A percentile compares a stretch with the other conserved stretches of the same genome.
Conservation (phyloP, 2,329 filamentous ascomycete genomes). For the Macroventuria anomochaeta region DNA sequence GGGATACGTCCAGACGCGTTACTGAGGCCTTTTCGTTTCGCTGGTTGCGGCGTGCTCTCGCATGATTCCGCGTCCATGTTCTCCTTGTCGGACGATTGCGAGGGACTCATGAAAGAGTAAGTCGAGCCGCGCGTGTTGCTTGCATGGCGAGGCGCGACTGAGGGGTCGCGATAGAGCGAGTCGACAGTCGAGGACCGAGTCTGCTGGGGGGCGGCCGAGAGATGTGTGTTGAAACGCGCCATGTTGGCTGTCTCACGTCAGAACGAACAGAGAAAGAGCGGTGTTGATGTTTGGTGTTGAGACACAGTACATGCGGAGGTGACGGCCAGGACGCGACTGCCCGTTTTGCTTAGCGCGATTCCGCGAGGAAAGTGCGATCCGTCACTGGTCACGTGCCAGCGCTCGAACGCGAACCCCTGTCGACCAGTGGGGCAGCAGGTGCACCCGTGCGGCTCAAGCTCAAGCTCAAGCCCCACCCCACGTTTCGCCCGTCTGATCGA, state of each 20-base stretch:
- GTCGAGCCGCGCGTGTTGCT: constrained; percentile 32
- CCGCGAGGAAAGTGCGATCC: constrained; percentile 23
- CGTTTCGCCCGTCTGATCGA: constrained; percentile 12
- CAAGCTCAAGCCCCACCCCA: constrained; percentile 11
- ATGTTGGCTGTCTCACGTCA: constrained; percentile 25
- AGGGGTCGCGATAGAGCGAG: constrained; percentile 49
- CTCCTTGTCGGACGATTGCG: constrained; percentile 53
- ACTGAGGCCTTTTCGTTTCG: constrained; percentile 55
- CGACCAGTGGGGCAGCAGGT: not conserved
- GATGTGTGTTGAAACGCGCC: constrained; percentile 47
- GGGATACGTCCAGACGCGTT: constrained; percentile 40
- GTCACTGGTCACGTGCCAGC: constrained; percentile 29
- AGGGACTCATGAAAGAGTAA: constrained; percentile 44
- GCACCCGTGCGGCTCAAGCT: constrained; percentile 1
- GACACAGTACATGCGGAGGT: not conserved
- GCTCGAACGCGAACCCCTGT: constrained; percentile 31
- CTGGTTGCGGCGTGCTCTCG: constrained; percentile 33
- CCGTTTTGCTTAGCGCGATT: constrained; percentile 28
- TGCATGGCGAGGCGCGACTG: constrained; percentile 29
- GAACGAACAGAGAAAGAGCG: constrained; percentile 1
- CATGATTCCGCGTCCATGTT: constrained; percentile 46
- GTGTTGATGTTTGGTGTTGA: constrained; percentile 8
- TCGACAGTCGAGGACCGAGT: constrained; percentile 41
- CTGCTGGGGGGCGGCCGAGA: constrained; percentile 38
- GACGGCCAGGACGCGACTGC: constrained; percentile 18